A percentile compares a stretch with the other conserved stretches of the same genome.
Conservation (phyloP, 176 grass and related monocot genomes). For the Triticum monococcum region DNA sequence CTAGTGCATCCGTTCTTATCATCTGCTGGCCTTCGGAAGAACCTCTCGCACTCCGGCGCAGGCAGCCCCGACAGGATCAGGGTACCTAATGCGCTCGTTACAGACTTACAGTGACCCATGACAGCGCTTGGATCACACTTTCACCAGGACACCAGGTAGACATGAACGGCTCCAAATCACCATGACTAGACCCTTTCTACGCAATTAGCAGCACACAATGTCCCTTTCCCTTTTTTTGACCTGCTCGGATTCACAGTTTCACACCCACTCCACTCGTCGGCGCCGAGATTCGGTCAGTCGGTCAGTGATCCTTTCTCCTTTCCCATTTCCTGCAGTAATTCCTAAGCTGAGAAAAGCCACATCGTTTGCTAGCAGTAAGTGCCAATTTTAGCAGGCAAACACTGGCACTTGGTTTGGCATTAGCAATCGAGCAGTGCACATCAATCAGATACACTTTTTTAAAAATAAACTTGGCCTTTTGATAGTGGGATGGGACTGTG, state of each 20-base stretch:
- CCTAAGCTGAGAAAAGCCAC: too few species aligned
- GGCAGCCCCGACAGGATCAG: not conserved
- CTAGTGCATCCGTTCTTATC: not conserved
- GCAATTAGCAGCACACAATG: too few species aligned
- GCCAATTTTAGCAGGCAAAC: too few species aligned
- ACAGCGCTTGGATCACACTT: not conserved
- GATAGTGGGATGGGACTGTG: not conserved
- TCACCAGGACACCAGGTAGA: not conserved
- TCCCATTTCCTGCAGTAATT: too few species aligned
- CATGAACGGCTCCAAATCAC: not conserved
- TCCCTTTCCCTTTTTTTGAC: too few species aligned
- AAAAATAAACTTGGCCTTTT: not conserved
- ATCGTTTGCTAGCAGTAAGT: too few species aligned
- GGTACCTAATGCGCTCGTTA: not conserved
- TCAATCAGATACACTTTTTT: not conserved
- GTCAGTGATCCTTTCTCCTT: too few species aligned
- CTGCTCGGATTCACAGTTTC: too few species aligned
- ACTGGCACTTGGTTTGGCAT: too few species aligned
- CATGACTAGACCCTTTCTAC: not conserved
- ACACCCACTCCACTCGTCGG: too few species aligned
- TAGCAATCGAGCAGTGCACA: not conserved
- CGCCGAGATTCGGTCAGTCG: too few species aligned
- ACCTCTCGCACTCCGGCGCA: not conserved
- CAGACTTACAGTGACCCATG: not conserved
- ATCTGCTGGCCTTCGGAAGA: not conserved